Evolutionary conservation across 2,329 filamentous ascomycete species (phyloP), one percentile per base, ranked within the genome.

Genomic region (Dryadomyces quercivorus): DNA sequence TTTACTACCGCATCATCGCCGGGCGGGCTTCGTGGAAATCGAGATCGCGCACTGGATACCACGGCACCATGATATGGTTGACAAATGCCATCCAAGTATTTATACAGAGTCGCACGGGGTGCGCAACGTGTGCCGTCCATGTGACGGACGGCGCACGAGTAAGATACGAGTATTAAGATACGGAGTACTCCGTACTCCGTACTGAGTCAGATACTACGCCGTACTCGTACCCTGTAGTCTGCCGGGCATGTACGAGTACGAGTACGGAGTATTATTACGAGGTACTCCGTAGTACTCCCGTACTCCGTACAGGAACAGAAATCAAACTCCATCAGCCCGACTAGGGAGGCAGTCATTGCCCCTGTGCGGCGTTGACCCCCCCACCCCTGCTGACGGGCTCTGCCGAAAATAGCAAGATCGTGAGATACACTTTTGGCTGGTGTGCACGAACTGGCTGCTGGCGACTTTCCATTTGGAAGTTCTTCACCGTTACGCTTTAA

Each of bases 401-500:
- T 51, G 38, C 50, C 50, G 50, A 51, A 50, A 53, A 44, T 51
- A 38, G 45, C 48, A 51, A 49, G 15, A 49, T 26, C 16, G 50
- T 53, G n/a, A 52, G 16, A 26, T 43, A 40, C 13, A 22, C 21
- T 26, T 49, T 34, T 40, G 15, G 18, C 34, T 40, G 48, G 48
- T 18, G 18, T 22, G 36, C 36, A 16, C 36, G 9, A 40, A 40
- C 36, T 16, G 36, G 15, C 36, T 15, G 36, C 36, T 40, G 10
- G 9, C 36, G 36, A 40, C 10, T 40, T 12, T 16, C 10, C 5
- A 40, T 12, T 31, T 31, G 8, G 26, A 31, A 31, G 26, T 31
- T 31, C 26, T 31, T 31, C 26, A 8, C 26, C 8, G 8, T 8
- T 31, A 31, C 8, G 26, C 26, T 8, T 31, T 31, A 8, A 5